Evolutionary conservation across 1,284 basidiomycete species (phyloP).

Genomic region (Leccinum fallax): DNA sequence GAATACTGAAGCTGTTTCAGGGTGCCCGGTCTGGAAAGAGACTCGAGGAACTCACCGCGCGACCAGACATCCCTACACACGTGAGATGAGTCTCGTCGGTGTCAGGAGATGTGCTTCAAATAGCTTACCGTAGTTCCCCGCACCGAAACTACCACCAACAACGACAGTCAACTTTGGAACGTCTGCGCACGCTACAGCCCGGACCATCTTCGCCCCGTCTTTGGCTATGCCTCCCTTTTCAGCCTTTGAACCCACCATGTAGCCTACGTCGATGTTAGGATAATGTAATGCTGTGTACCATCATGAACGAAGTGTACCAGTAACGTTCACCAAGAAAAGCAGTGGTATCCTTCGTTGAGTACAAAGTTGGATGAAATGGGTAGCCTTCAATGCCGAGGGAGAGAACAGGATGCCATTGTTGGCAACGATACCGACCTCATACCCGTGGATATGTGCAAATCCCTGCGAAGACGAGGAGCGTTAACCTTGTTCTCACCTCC

Average conservation of each 20-base stretch:
- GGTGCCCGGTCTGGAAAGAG: constrained; percentile 8
- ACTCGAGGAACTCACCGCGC: constrained; percentile 61
- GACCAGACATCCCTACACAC: constrained; percentile 77
- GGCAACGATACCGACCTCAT: constrained; percentile 86
- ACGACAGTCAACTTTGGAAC: constrained; percentile 94
- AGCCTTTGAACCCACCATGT: constrained; percentile 95
- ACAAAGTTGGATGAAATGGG: constrained; percentile 94
- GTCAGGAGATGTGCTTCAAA: background rate
- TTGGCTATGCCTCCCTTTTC: constrained; percentile 96
- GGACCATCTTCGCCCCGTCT: constrained; percentile 97
- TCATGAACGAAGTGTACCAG: constrained; percentile 45
- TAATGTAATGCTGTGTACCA: background rate
- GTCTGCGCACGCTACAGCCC: constrained; percentile 92
- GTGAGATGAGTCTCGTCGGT: constrained; percentile 17
- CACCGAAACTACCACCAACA: constrained; percentile 94
- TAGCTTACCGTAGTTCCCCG: constrained; percentile 84
- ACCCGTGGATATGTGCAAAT: constrained; percentile 90
- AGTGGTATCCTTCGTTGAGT: constrained; percentile 90
- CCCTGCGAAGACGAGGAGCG: constrained; percentile 50
- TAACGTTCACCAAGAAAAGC: constrained; percentile 93
- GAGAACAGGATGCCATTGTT: constrained; percentile 97
- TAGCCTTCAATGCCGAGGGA: constrained; percentile 90
- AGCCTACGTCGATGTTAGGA: constrained; percentile 49
- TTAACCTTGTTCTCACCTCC: constrained; percentile 9
- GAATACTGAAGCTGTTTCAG: constrained; percentile 63